Evolutionary conservation across 1,139 yeast genomes (phyloP).

Genomic region (Yarrowia galli): DNA sequence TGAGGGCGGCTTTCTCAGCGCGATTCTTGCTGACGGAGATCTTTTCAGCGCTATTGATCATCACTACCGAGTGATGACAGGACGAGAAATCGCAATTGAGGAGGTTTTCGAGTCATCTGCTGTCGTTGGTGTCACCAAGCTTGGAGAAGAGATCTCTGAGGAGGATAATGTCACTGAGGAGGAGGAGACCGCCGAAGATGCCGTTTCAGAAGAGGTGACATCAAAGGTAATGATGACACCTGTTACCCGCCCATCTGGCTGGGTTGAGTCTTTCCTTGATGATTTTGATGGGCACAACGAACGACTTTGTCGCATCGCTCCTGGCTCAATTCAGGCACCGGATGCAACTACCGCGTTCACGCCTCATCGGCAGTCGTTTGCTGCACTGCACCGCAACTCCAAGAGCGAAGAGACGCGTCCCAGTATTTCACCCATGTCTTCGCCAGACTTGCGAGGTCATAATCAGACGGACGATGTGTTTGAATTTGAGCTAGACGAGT

Average conservation of each 20-base stretch:
- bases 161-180: background rate
- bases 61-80: constrained; percentile 50
- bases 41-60: constrained; percentile 46
- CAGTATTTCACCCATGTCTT: constrained; percentile 8
- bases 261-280: constrained; percentile 25
- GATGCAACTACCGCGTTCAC: constrained; percentile 23
- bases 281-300: constrained; percentile 31
- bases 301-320: constrained; percentile 6
- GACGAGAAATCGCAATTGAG: constrained; percentile 41
- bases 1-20: constrained; percentile 55
- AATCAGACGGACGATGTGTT: constrained; percentile 40
- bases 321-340: constrained; percentile 23
- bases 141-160: background rate
- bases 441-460: constrained; percentile 20
- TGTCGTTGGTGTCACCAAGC: background rate
- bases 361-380: constrained; percentile 40
- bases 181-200: background rate
- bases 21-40: constrained; percentile 35
- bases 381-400: constrained; percentile 26
- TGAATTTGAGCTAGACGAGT: constrained; percentile 40
- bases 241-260: constrained; percentile 20
- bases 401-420: constrained; percentile 33
- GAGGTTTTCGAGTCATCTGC: background rate
- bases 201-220: background rate
- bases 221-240: too few species aligned